Evolutionary conservation across 2,329 filamentous ascomycete species (phyloP).

Genomic region (Immersiporthe knoxdaviesiana): DNA sequence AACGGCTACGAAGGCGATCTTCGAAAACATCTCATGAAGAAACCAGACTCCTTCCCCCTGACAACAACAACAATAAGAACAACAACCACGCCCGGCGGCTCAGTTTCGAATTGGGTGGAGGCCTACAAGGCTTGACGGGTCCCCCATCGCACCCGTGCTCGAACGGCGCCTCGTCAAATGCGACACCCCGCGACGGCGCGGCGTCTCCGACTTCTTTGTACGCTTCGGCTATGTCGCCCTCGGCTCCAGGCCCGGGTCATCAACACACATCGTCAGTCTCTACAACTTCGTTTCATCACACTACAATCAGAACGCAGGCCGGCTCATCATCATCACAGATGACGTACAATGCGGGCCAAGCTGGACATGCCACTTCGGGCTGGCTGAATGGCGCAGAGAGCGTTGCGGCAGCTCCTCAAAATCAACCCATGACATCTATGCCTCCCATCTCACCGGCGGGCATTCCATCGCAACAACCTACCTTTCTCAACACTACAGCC

Average conservation of each 20-base stretch:
- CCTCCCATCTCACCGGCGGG: slow-evolving; percentile 27
- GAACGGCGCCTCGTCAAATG: slow-evolving; percentile 29
- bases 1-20: slow-evolving; percentile 63
- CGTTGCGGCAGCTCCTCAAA: background rate
- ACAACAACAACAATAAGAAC: background rate
- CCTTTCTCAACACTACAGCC: slow-evolving; percentile 22
- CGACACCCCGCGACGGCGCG: slow-evolving; percentile 25
- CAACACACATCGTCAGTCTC: slow-evolving; percentile 28
- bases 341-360: slow-evolving; percentile 21
- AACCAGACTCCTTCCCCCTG: slow-evolving; percentile 41
- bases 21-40: slow-evolving; percentile 49
- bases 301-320: slow-evolving; percentile 43
- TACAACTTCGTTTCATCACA: slow-evolving; percentile 41
- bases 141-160: slow-evolving; percentile 30
- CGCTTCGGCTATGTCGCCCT: slow-evolving; percentile 31
- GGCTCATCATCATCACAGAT: slow-evolving; percentile 28
- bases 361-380: slow-evolving; percentile 7
- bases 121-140: slow-evolving; percentile 27
- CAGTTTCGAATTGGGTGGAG: slow-evolving; percentile 30
- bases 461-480: slow-evolving; percentile 29
- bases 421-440: slow-evolving; percentile 11
- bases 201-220: slow-evolving; percentile 27
- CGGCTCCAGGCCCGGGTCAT: slow-evolving; percentile 22
- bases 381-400: slow-evolving; percentile 4
- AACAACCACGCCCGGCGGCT: slow-evolving; percentile 30